Percentiles rank a stretch among this genome's conserved stretches.
Evolutionary conservation across 345 rosid species (phyloP).

Genomic region (Salix koriyanagi): DNA sequence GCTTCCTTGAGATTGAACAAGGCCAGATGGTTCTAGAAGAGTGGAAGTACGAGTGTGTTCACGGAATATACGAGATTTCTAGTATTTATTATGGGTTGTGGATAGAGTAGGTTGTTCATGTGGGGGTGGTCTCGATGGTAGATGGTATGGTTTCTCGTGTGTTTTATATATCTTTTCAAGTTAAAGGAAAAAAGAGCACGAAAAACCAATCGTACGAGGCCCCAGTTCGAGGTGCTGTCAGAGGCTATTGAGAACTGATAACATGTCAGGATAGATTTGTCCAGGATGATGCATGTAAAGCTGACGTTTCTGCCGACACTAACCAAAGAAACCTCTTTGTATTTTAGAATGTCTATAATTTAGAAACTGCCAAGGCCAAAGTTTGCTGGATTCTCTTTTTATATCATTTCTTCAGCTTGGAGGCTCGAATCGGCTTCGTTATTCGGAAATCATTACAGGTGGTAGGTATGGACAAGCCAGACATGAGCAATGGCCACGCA

Average conservation of each 20-base stretch:
- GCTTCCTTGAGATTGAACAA: not conserved
- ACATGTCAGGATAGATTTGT: not conserved
- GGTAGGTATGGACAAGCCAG: not conserved
- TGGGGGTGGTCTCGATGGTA: conserved; percentile 27
- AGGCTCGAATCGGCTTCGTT: not conserved
- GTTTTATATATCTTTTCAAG: not conserved
- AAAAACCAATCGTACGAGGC: not conserved
- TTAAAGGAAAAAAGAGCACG: not conserved
- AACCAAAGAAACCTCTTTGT: not conserved
- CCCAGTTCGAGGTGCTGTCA: not conserved
- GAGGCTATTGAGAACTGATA: not conserved
- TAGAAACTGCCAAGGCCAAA: not conserved
- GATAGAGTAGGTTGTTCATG: conserved; percentile 34
- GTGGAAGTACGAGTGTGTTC: not conserved
- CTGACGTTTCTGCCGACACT: not conserved
- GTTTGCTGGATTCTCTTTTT: not conserved
- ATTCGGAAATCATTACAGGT: not conserved
- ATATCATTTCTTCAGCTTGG: not conserved
- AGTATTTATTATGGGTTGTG: not conserved
- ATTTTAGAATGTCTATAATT: not conserved
- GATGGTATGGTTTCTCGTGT: not conserved
- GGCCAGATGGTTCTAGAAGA: conserved; percentile 23
- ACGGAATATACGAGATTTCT: not conserved
- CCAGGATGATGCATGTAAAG: not conserved
- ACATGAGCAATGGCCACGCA: not conserved